phyloP scores from a whole-genome alignment of 495 filamentous ascomycete genomes.

The Viridothelium virens region DNA sequence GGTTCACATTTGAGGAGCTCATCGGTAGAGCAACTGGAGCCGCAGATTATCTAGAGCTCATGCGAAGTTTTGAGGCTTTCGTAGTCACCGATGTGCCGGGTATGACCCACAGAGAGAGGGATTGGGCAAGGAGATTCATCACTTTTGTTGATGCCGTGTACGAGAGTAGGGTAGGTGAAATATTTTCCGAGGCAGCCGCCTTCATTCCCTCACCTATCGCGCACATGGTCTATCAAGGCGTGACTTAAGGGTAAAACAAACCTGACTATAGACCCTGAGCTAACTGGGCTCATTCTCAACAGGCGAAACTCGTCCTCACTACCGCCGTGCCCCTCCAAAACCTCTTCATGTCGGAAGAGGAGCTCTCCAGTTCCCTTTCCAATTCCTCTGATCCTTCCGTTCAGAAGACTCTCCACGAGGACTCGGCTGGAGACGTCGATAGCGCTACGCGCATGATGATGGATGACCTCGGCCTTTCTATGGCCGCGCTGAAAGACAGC shows the following conservation, averaged over 20 bases:
- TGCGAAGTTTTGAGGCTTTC: conserved; percentile 84
- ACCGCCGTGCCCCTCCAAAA: conserved; percentile 73
- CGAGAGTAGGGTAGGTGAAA: conserved; percentile 42
- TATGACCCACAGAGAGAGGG: conserved; percentile 79
- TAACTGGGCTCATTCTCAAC: conserved; percentile 28
- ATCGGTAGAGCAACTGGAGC: conserved; percentile 82
- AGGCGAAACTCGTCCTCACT: conserved; percentile 92
- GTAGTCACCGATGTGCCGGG: conserved; percentile 84
- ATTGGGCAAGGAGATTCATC: conserved; percentile 87
- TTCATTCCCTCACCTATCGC: background rate
- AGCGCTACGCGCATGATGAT: conserved; percentile 83
- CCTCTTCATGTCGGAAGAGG: conserved; percentile 78
- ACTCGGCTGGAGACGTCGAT: conserved; percentile 51
- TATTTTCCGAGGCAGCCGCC: background rate
- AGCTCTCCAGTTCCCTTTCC: conserved; percentile 52
- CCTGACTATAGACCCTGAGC: conserved; percentile 35
- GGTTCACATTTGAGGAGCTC: conserved; percentile 83
- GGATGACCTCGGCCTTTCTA: conserved; percentile 86
- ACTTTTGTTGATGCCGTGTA: conserved; percentile 97
- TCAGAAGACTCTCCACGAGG: conserved; percentile 27
- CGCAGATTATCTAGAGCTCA: conserved; percentile 90
- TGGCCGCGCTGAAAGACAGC: conserved; percentile 73
- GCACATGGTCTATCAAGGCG: background rate
- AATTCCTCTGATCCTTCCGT: conserved; percentile 19
- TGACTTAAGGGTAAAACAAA: conserved; percentile 15